These are phyloP conservation scores for Inonotus hispidus DNA, from an alignment of 1,284 basidiomycete species.

Conservation along the genomic window DNA sequence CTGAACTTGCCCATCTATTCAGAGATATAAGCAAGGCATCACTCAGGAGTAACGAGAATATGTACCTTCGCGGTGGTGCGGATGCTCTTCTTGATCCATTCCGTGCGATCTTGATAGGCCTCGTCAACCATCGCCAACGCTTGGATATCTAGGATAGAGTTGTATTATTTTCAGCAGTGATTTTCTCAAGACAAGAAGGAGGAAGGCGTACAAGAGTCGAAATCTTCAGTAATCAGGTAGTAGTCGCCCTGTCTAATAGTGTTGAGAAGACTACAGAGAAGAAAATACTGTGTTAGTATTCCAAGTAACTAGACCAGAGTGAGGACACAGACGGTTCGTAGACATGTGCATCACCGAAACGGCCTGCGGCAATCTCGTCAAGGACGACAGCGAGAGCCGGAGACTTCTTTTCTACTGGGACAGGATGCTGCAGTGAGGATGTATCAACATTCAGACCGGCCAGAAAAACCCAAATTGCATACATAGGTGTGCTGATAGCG, in stretches of 20 bases:
- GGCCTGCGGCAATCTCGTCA: constrained; percentile 62
- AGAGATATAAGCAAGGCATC: not conserved
- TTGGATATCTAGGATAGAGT: constrained; percentile 54
- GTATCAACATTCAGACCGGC: not conserved
- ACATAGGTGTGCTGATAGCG: constrained; percentile 76
- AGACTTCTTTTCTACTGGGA: constrained; percentile 76
- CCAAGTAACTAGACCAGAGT: not conserved
- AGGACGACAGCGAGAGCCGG: constrained; percentile 73
- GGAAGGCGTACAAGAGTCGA: constrained; percentile 71
- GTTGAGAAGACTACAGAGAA: constrained; percentile 50
- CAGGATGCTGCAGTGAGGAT: constrained; percentile 40
- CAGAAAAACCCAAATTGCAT: not conserved
- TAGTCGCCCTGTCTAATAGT: constrained; percentile 76
- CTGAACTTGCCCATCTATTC: constrained; percentile 90
- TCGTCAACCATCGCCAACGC: constrained; percentile 84
- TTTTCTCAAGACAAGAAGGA: not conserved
- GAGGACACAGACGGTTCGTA: constrained; percentile 67
- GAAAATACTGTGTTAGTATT: constrained; percentile 20
- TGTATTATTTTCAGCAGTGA: not conserved
- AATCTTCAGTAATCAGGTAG: constrained; percentile 85
- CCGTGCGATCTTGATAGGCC: constrained; percentile 72
- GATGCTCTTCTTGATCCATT: constrained; percentile 91
- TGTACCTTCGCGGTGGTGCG: constrained; percentile 69
- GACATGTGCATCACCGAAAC: constrained; percentile 70
- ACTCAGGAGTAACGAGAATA: not conserved